Evolutionary conservation across 495 filamentous ascomycete genomes (phyloP), one percentile per base, ranked within the genome.

Genomic region (Platismatia glauca): DNA sequence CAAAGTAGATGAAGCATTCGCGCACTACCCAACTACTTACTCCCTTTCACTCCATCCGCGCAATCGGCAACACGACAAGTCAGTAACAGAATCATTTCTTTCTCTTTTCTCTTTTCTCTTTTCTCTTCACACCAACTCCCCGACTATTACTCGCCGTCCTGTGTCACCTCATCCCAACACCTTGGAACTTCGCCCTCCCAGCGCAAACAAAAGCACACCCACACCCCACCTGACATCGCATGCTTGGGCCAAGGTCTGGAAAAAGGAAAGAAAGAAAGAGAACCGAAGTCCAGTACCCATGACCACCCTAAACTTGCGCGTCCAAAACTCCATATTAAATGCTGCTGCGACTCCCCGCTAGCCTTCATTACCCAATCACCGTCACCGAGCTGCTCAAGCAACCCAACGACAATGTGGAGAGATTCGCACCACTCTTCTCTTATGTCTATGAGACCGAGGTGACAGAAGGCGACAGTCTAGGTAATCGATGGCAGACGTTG

Each of bases 281-380:
- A 37, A 29, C 27, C 15, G 12, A 41, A 37, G 6, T 31, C 39
- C 38, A 4, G 20, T 62, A 34, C 37, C 34, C 55, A 66, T 63
- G 60, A 62, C 58, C 44, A 53, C 60, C 31, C 48, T 7, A 55
- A 55, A 31, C 53, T 50, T 18, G 37, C 41, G n/a, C n/a, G 37
- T n/a, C 34, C 22, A 27, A 37, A 46, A 2, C 64, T 57, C 57
- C 27, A 56, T 48, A 59, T 59, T 50, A 61, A 65, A 82, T 82
- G 80, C 77, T 80, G 71, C 73, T 82, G 67, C 77, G 75, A 69
- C 69, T 82, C 66, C 79, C 80, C 60, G 60, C 72, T 57, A 76
- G 77, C 66, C 82, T 97, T 57, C 89, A 89, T 73, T 99, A 96
- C 75, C 94, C 94, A 64, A 92, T 97, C 78, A 97, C 90, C 69